phyloP scores from a whole-genome alignment of 768 basidiomycete genomes.

The Nevesoporus exiguus region DNA sequence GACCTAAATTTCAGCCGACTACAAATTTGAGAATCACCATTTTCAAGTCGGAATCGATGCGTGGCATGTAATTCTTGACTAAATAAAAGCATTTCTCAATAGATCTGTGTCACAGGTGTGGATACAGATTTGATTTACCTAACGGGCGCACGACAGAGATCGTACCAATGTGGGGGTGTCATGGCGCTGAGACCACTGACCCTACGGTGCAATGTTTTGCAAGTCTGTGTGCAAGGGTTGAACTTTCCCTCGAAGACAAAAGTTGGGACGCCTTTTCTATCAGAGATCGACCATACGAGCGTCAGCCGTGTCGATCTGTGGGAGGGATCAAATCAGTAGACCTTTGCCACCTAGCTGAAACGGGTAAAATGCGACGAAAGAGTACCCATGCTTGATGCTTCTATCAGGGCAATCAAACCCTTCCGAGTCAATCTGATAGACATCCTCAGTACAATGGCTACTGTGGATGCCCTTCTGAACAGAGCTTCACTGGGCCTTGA shows the following conservation, averaged over 20 bases:
- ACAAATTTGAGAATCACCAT: neutral
- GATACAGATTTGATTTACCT: slow-evolving; percentile 1
- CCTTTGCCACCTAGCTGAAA: slow-evolving; percentile 13
- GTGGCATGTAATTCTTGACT: neutral
- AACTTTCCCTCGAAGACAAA: neutral
- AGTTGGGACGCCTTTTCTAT: neutral
- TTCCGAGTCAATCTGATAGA: slow-evolving; percentile 2
- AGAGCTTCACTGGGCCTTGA: slow-evolving; percentile 1
- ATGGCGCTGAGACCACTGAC: neutral
- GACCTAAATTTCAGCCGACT: neutral
- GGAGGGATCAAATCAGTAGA: slow-evolving; percentile 1
- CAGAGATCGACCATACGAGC: neutral
- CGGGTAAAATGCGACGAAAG: slow-evolving; percentile 8
- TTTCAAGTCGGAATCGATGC: neutral
- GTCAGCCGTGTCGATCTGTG: slow-evolving; percentile 5
- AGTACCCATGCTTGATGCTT: slow-evolving; percentile 11
- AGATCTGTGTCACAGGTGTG: slow-evolving; percentile 1
- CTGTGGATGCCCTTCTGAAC: neutral
- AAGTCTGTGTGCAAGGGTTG: neutral
- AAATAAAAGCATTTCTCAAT: neutral
- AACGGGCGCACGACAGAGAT: neutral
- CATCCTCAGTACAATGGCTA: neutral
- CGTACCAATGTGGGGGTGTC: neutral
- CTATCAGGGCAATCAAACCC: neutral
- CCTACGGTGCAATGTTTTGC: neutral